Evolutionary conservation across 1,284 basidiomycete genomes (phyloP).

Genomic region (Fomitopsis betulina): DNA sequence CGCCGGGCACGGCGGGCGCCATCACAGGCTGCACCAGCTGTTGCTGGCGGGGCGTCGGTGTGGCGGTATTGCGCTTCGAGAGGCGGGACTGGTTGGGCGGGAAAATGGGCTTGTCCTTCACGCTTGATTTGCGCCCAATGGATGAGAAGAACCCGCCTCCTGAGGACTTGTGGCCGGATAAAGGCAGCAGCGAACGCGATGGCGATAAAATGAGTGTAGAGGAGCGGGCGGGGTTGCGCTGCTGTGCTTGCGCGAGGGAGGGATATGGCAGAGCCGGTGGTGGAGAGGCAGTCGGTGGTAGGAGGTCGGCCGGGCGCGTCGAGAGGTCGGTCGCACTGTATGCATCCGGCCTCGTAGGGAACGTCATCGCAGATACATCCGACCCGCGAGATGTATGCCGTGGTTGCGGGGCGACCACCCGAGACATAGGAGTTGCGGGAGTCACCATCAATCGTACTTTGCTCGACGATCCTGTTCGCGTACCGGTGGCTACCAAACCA

Average conservation of each 20-base stretch:
- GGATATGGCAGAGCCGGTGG: slow-evolving; percentile 75
- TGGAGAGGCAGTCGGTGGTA: slow-evolving; percentile 42
- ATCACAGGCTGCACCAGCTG: slow-evolving; percentile 33
- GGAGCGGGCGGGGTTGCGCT: slow-evolving; percentile 19
- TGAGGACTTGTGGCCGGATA: slow-evolving; percentile 33
- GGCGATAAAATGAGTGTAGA: slow-evolving; percentile 29
- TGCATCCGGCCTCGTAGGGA: slow-evolving; percentile 73
- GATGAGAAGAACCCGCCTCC: slow-evolving; percentile 66
- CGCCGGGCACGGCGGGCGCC: slow-evolving; percentile 61
- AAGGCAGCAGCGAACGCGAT: slow-evolving; percentile 27
- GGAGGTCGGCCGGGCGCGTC: slow-evolving; percentile 39
- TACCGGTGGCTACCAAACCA: slow-evolving; percentile 4
- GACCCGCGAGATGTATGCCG: slow-evolving; percentile 68
- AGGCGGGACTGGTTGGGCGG: slow-evolving; percentile 29
- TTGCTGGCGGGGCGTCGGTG: slow-evolving; percentile 23
- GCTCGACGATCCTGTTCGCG: slow-evolving; percentile 10
- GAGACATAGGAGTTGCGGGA: slow-evolving; percentile 15
- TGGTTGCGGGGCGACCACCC: slow-evolving; percentile 36
- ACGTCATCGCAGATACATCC: slow-evolving; percentile 68
- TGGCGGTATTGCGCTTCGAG: slow-evolving; percentile 37
- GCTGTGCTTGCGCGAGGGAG: slow-evolving; percentile 37
- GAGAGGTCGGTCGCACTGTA: slow-evolving; percentile 71
- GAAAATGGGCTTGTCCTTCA: slow-evolving; percentile 32
- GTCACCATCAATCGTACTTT: slow-evolving; percentile 10
- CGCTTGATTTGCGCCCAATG: slow-evolving; percentile 66